A percentile compares a stretch with the other conserved stretches of the same genome.
Evolutionary conservation across 306 rosid genomes (phyloP).

Genomic region (Mucuna pruriens): DNA sequence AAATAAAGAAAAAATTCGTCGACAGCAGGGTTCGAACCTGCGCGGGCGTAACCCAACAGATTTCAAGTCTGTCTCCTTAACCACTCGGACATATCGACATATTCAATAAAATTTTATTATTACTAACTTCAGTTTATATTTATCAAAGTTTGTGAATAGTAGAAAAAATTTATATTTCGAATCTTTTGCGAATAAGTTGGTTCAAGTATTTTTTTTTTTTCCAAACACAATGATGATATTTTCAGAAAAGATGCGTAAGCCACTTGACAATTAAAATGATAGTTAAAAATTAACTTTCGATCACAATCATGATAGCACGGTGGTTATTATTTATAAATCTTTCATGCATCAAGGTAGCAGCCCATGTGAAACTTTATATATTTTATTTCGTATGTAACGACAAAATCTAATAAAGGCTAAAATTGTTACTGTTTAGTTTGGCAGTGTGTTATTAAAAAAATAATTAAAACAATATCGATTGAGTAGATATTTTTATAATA

Average conservation of each 20-base stretch:
- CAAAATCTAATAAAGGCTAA: too few species aligned
- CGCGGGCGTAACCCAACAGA: neutral
- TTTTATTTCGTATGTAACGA: neutral
- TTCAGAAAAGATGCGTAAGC: neutral
- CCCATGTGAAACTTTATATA: neutral
- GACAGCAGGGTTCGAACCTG: conserved; percentile 35
- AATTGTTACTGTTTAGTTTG: too few species aligned
- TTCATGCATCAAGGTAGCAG: neutral
- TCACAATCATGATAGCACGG: neutral
- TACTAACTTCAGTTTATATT: too few species aligned
- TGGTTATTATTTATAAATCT: neutral
- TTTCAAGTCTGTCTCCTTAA: conserved; percentile 22
- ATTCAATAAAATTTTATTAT: too few species aligned
- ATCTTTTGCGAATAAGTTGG: too few species aligned
- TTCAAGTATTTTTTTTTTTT: too few species aligned
- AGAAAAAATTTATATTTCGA: too few species aligned
- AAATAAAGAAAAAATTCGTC: conserved; percentile 2
- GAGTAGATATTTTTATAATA: too few species aligned
- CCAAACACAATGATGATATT: neutral
- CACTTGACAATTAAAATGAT: neutral
- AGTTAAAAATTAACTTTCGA: neutral
- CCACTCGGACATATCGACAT: conserved; percentile 13
- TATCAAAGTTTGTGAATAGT: too few species aligned
- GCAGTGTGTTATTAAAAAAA: too few species aligned
- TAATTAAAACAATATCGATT: too few species aligned